These are phyloP conservation scores for Saturnispora zaruensis DNA, from an alignment of 805 yeast genomes.

Conservation along the genomic window DNA sequence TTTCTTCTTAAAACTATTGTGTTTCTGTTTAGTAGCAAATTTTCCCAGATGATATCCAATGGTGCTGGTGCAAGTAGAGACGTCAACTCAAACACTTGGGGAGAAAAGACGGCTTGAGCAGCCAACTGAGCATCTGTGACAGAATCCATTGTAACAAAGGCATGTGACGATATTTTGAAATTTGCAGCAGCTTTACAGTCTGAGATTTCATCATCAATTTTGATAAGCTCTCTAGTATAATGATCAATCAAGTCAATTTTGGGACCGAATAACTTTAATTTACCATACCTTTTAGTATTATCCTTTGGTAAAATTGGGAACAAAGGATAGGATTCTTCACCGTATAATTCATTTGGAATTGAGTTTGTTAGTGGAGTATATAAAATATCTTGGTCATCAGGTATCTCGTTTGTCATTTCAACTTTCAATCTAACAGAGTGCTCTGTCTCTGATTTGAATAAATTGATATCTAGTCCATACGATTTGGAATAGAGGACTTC, in stretches of 20 bases:
- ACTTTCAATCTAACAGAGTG: constrained; percentile 26
- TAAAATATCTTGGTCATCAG: constrained; percentile 13
- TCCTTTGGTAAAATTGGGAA: constrained; percentile 8
- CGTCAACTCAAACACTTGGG: constrained; percentile 74
- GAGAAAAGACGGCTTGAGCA: constrained; percentile 92
- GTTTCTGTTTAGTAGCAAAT: constrained; percentile 35
- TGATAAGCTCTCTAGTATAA: constrained; percentile 29
- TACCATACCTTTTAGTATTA: constrained; percentile 19
- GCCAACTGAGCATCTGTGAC: constrained; percentile 97
- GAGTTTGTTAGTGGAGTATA: constrained; percentile 10
- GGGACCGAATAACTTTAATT: constrained; percentile 21
- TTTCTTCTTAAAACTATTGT: constrained; percentile 30
- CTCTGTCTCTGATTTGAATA: constrained; percentile 16
- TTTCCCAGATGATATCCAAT: constrained; percentile 81
- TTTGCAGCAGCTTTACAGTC: constrained; percentile 25
- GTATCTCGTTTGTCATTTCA: constrained; percentile 18
- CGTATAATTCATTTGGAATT: neutral
- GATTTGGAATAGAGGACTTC: constrained; percentile 36
- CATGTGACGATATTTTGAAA: constrained; percentile 37
- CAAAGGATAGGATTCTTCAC: constrained; percentile 2
- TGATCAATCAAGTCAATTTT: constrained; percentile 28
- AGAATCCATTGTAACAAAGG: constrained; percentile 85
- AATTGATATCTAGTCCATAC: constrained; percentile 35
- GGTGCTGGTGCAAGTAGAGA: constrained; percentile 93
- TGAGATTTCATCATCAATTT: constrained; percentile 33